phyloP scores from a whole-genome alignment of 2,329 filamentous ascomycete genomes.

The Exutisphaerella laricina region DNA sequence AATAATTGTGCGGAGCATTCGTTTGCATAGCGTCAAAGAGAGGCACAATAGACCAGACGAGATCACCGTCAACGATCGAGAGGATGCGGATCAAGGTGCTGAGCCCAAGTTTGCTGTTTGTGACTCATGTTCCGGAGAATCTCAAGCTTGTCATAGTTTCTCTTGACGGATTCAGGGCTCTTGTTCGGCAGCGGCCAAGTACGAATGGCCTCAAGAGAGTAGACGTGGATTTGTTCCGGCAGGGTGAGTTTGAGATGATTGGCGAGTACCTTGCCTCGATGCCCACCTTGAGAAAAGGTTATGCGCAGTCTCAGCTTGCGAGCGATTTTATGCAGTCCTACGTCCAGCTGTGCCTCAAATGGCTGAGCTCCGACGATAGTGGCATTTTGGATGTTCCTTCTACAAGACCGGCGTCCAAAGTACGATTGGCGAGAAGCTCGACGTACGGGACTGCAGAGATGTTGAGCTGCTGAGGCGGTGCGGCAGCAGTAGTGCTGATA shows the following conservation, averaged over 20 bases:
- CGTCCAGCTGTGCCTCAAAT: background rate
- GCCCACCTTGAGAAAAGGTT: background rate
- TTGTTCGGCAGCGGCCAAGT: background rate
- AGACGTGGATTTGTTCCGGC: slow-evolving; percentile 8
- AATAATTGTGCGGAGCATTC: no score
- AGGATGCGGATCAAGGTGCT: background rate
- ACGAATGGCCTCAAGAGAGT: slow-evolving; percentile 3
- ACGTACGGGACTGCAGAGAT: background rate
- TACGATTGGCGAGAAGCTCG: background rate
- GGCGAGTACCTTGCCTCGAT: slow-evolving; percentile 1
- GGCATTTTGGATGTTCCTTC: background rate
- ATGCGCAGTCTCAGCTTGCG: slow-evolving; percentile 3
- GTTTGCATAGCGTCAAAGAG: slow-evolving; percentile 2
- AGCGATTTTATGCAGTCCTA: background rate
- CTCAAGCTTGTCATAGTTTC: background rate
- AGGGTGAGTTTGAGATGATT: slow-evolving; percentile 8
- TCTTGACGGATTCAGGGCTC: background rate
- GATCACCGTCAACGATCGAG: slow-evolving; percentile 15
- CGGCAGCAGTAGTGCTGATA: no score
- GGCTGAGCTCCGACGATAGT: background rate
- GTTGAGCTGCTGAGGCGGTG: no score
- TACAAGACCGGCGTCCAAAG: background rate
- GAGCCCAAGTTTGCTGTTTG: background rate
- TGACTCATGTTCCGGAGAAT: background rate
- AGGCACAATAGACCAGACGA: slow-evolving; percentile 14